Percentiles rank a stretch among this genome's conserved stretches.
Evolutionary conservation across 2,329 filamentous ascomycete genomes (phyloP).

Genomic region (Pyrenophora seminiperda): DNA sequence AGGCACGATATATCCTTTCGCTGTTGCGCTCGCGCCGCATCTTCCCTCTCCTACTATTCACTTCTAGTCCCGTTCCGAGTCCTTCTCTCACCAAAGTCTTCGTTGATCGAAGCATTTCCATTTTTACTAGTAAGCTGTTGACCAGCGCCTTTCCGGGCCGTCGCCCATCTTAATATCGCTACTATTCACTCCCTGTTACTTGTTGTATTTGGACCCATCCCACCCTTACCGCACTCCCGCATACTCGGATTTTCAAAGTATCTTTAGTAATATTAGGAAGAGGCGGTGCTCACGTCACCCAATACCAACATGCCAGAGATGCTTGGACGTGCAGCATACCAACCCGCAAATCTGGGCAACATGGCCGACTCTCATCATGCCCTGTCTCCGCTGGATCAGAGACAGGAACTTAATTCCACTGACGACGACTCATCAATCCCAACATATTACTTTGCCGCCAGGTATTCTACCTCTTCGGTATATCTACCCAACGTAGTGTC

Average conservation of each 20-base stretch:
- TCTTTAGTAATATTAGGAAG: constrained; percentile 46
- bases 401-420: constrained; percentile 65
- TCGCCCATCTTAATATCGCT: constrained; percentile 44
- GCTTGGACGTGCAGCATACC: constrained; percentile 58
- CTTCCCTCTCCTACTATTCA: constrained; percentile 38
- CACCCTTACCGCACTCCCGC: constrained; percentile 23
- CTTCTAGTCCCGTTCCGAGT: constrained; percentile 42
- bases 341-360: constrained; percentile 34
- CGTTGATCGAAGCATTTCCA: constrained; percentile 54
- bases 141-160: constrained; percentile 47
- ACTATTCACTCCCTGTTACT: constrained; percentile 27
- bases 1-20: constrained; percentile 44
- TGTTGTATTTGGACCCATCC: constrained; percentile 30
- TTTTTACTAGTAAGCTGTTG: constrained; percentile 51
- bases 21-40: constrained; percentile 35
- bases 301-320: constrained; percentile 53
- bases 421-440: constrained; percentile 51
- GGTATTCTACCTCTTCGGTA: constrained; percentile 39
- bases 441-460: constrained; percentile 48
- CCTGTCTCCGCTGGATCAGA: constrained; percentile 61
- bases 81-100: constrained; percentile 37
- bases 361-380: constrained; percentile 32
- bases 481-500: constrained; percentile 42
- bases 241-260: constrained; percentile 36
- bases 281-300: constrained; percentile 46